Percentiles rank a stretch among this genome's conserved stretches.
Conservation (phyloP, 192 early-diverging fungal genomes). For the Lobosporangium transversale region DNA sequence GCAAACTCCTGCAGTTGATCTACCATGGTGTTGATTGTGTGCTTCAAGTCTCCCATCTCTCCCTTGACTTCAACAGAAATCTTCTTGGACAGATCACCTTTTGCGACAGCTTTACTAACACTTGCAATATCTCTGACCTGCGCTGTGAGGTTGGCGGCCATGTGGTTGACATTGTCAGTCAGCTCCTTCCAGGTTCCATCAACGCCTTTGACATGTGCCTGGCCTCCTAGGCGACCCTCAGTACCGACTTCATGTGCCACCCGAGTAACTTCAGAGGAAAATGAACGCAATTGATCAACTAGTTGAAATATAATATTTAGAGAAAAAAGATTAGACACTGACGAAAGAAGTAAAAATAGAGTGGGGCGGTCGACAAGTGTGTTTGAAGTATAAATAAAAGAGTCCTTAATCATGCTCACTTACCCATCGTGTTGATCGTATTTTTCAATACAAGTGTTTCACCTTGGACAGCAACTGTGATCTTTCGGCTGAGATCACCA, state of each 20-base stretch:
- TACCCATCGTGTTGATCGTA: constrained; percentile 81
- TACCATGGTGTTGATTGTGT: constrained; percentile 70
- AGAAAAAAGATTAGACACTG: too few species aligned
- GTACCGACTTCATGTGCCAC: constrained; percentile 78
- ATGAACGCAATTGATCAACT: constrained; percentile 65
- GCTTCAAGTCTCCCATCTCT: constrained; percentile 66
- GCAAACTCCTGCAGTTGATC: constrained; percentile 67
- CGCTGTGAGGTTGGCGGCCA: constrained; percentile 70
- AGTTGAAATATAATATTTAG: neutral
- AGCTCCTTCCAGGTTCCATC: constrained; percentile 74
- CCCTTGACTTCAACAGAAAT: constrained; percentile 67
- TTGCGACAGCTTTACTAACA: constrained; percentile 69
- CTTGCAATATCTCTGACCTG: constrained; percentile 74
- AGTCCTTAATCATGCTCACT: constrained; percentile 7
- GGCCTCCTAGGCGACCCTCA: constrained; percentile 73
- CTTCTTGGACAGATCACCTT: constrained; percentile 65
- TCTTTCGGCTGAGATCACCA: constrained; percentile 77
- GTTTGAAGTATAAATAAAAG: neutral
- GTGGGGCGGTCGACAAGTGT: neutral
- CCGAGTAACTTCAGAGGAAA: constrained; percentile 70
- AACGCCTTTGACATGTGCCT: constrained; percentile 67
- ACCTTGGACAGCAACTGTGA: constrained; percentile 73
- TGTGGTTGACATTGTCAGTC: constrained; percentile 74
- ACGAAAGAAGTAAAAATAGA: neutral
- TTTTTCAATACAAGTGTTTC: constrained; percentile 80